These are phyloP conservation scores for Castanea sativa DNA, from an alignment of 306 rosid species.

Conservation along the genomic window DNA sequence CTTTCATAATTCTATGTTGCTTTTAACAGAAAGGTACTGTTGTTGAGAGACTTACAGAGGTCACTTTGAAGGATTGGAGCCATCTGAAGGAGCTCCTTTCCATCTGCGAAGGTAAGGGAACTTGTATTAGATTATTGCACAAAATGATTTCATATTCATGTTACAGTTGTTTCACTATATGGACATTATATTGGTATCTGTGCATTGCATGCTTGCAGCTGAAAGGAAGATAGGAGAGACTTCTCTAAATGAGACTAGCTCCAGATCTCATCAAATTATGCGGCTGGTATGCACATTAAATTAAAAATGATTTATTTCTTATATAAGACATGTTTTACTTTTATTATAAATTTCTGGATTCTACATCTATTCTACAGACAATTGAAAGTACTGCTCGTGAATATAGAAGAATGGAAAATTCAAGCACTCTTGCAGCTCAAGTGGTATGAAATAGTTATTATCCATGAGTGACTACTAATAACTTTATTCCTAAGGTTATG, in stretches of 20 bases:
- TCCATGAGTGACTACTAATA: neutral
- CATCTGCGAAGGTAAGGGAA: conserved; percentile 58
- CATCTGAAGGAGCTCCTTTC: conserved; percentile 65
- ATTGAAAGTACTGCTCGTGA: conserved; percentile 68
- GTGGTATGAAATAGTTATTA: conserved; percentile 54
- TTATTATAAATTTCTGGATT: conserved; percentile 16
- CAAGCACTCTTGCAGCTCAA: conserved; percentile 62
- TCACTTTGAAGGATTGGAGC: conserved; percentile 51
- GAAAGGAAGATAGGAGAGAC: conserved; percentile 93
- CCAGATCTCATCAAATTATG: conserved; percentile 95
- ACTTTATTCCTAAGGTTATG: neutral
- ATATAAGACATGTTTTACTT: neutral
- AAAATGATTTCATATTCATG: neutral
- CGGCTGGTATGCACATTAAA: conserved; percentile 57
- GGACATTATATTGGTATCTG: neutral
- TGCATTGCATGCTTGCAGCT: conserved; percentile 43
- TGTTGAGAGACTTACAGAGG: conserved; percentile 81
- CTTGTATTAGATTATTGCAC: neutral
- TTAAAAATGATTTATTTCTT: neutral
- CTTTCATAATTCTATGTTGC: conserved; percentile 5
- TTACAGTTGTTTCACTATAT: neutral
- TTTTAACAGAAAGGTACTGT: conserved; percentile 75
- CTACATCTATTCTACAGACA: conserved; percentile 44
- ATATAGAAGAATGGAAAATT: conserved; percentile 31
- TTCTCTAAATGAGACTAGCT: conserved; percentile 81